phyloP scores from a whole-genome alignment of 768 basidiomycete species.

The Naganishia randhawae region DNA sequence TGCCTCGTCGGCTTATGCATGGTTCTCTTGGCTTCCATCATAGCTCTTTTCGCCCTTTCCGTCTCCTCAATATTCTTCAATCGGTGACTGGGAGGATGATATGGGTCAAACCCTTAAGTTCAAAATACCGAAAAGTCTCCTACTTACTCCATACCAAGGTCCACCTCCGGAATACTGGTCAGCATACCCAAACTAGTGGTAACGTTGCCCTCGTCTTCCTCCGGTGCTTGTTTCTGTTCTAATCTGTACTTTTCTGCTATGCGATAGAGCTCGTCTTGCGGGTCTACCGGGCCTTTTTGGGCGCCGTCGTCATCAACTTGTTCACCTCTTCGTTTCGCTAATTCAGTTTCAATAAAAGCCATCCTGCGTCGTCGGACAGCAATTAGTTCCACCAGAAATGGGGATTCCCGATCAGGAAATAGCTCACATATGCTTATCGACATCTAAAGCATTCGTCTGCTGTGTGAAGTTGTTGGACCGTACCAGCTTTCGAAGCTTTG shows the following conservation, averaged over 20 bases:
- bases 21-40: slow-evolving; percentile 59
- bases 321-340: slow-evolving; percentile 66
- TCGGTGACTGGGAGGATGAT: slow-evolving; percentile 60
- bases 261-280: slow-evolving; percentile 72
- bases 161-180: slow-evolving; percentile 95
- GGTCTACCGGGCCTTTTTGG: slow-evolving; percentile 55
- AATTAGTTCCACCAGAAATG: neutral
- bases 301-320: slow-evolving; percentile 46
- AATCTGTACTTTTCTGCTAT: slow-evolving; percentile 58
- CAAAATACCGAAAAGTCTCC: neutral
- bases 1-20: slow-evolving; percentile 53
- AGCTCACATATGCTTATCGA: slow-evolving; percentile 96
- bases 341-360: slow-evolving; percentile 93
- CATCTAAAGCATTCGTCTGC: slow-evolving; percentile 90
- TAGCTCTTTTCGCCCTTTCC: slow-evolving; percentile 86
- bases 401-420: neutral
- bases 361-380: slow-evolving; percentile 61
- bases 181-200: slow-evolving; percentile 92
- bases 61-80: slow-evolving; percentile 96
- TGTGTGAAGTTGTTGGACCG: slow-evolving; percentile 91
- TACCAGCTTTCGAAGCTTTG: slow-evolving; percentile 69
- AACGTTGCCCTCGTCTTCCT: slow-evolving; percentile 81
- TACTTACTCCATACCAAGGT: slow-evolving; percentile 95
- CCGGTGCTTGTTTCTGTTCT: slow-evolving; percentile 49
- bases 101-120: neutral